Evolutionary conservation across 2,329 filamentous ascomycete species (phyloP).

Genomic region (Rhinocladiella mackenziei): DNA sequence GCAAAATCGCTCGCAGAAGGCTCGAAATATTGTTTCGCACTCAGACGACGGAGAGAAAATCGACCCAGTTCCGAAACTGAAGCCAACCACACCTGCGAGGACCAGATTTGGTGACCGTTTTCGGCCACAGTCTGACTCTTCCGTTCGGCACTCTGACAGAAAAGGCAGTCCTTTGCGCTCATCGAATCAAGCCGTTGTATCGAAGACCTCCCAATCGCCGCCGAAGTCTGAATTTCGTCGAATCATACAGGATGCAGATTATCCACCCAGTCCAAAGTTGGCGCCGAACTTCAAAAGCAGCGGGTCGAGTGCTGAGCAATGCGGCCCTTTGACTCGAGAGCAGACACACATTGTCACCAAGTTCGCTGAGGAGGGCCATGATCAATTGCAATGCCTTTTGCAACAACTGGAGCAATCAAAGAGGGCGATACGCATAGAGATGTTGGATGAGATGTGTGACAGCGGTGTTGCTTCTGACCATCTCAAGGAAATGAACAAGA

Average conservation of each 20-base stretch:
- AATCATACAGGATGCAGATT: neutral
- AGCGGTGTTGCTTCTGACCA: conserved; percentile 22
- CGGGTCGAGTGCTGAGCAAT: conserved; percentile 3
- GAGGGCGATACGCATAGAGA: conserved; percentile 15
- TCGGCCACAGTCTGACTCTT: too few species aligned
- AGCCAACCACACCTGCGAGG: neutral
- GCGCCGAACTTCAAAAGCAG: conserved; percentile 14
- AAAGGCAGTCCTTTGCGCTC: neutral
- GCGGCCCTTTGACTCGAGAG: conserved; percentile 7
- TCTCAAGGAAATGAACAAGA: conserved; percentile 22
- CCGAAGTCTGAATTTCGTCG: neutral
- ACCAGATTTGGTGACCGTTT: too few species aligned
- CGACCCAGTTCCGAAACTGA: neutral
- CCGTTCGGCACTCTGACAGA: too few species aligned
- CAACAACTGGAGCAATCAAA: conserved; percentile 23
- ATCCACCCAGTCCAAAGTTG: neutral
- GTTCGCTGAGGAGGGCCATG: conserved; percentile 15
- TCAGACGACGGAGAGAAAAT: conserved; percentile 21
- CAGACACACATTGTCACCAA: conserved; percentile 18
- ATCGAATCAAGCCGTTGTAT: neutral
- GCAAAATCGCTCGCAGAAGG: neutral
- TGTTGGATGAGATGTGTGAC: conserved; percentile 28
- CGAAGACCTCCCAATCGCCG: conserved; percentile 1
- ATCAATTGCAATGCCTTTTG: conserved; percentile 19
- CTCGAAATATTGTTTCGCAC: conserved; percentile 13